phyloP scores from a whole-genome alignment of 2,329 filamentous ascomycete genomes.

The Emergomyces pasteurianus region DNA sequence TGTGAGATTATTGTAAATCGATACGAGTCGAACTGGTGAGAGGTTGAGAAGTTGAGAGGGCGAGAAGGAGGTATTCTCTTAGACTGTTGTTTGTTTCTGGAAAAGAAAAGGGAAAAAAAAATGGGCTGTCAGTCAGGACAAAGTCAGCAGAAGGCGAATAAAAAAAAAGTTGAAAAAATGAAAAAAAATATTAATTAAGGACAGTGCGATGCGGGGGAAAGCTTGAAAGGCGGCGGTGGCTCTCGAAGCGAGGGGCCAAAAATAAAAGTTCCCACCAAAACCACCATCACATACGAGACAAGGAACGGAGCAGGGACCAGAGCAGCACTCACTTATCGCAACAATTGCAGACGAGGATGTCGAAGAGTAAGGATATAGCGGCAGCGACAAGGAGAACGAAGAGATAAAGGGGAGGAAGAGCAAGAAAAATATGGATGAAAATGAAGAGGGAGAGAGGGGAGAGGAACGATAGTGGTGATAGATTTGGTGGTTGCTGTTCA shows the following conservation, averaged over 20 bases:
- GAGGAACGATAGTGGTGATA: background rate
- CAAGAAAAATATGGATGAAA: background rate
- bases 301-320: background rate
- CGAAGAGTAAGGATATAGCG: background rate
- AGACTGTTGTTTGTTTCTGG: background rate
- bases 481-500: background rate
- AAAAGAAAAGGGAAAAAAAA: background rate
- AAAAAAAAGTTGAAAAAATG: background rate
- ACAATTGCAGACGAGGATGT: background rate
- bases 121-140: background rate
- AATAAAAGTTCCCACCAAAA: background rate
- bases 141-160: background rate
- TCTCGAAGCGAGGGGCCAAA: constrained; percentile 1
- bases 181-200: background rate
- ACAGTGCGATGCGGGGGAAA: constrained; percentile 8
- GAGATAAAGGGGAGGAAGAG: background rate
- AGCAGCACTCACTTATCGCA: background rate
- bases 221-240: background rate
- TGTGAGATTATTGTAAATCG: background rate
- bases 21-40: background rate
- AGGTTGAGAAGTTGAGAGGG: background rate
- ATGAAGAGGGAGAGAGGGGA: background rate
- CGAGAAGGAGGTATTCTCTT: too few species aligned
- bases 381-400: background rate
- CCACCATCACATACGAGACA: background rate